phyloP scores from a whole-genome alignment of 2,329 filamentous ascomycete species.

The Leptographium lundbergii region DNA sequence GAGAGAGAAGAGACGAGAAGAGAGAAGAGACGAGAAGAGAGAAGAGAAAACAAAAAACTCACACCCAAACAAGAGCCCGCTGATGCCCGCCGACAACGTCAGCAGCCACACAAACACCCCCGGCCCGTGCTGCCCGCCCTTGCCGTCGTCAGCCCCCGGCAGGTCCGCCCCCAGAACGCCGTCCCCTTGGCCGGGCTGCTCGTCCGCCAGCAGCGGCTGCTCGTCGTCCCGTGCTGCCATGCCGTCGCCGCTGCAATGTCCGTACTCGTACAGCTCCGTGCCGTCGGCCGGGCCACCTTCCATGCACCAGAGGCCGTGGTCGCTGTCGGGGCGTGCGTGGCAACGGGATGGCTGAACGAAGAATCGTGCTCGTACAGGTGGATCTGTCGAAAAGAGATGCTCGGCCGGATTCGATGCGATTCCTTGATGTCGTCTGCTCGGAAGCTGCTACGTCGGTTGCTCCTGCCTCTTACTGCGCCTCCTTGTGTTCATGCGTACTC shows the following conservation, averaged over 20 bases:
- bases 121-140: conserved; percentile 15
- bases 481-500: not conserved
- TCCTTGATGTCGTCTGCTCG: not conserved
- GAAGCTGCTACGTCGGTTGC: not conserved
- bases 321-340: too few relatives aligned
- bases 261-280: not conserved
- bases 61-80: conserved; percentile 57
- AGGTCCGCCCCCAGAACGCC: not conserved
- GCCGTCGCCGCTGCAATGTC: not conserved
- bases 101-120: conserved; percentile 47
- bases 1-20: conserved; percentile 7
- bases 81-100: conserved; percentile 53
- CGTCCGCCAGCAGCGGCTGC: conserved; percentile 8
- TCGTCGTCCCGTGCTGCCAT: conserved; percentile 6
- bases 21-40: conserved; percentile 1
- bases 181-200: not conserved
- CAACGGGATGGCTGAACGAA: too few relatives aligned
- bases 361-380: too few relatives aligned
- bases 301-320: not conserved
- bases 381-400: not conserved
- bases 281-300: not conserved
- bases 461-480: not conserved
- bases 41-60: conserved; percentile 15
- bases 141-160: not conserved
- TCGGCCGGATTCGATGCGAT: not conserved